Evolutionary conservation across 164 flowering plant species (phyloP).

Genomic region (Hamamelis virginiana): DNA sequence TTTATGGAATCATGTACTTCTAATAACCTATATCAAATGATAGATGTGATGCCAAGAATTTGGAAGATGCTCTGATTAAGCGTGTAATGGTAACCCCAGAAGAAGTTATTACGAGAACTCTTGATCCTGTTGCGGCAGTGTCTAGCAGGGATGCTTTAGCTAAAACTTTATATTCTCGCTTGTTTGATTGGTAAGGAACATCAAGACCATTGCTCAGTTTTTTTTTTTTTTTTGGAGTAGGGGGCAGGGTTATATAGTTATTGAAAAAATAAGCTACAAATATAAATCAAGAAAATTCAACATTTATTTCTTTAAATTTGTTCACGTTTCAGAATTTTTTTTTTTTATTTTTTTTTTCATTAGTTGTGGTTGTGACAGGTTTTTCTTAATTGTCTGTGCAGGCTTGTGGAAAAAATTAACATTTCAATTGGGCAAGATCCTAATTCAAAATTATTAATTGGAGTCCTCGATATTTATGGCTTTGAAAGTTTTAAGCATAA

Average conservation of each 20-base stretch:
- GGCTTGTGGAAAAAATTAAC: slow-evolving; percentile 96
- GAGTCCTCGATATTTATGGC: slow-evolving; percentile 99
- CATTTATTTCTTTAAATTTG: too few relatives aligned
- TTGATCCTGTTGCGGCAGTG: slow-evolving; percentile 86
- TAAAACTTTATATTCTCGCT: slow-evolving; percentile 88
- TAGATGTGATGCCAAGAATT: slow-evolving; percentile 85
- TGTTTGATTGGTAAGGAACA: slow-evolving; percentile 83
- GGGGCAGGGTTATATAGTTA: not conserved
- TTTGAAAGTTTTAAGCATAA: slow-evolving; percentile 96
- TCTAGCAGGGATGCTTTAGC: slow-evolving; percentile 95
- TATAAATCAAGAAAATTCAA: too few relatives aligned
- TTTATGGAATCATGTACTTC: not conserved
- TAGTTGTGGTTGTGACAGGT: slow-evolving; percentile 3
- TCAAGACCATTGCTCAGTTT: not conserved
- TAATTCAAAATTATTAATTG: slow-evolving; percentile 80
- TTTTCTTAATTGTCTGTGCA: slow-evolving; percentile 25
- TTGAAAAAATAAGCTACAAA: too few relatives aligned
- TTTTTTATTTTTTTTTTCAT: too few relatives aligned
- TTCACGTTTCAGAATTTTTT: too few relatives aligned
- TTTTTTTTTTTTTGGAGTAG: not conserved
- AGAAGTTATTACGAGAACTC: slow-evolving; percentile 90
- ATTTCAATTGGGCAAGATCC: slow-evolving; percentile 97
- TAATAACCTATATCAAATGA: slow-evolving; percentile 1
- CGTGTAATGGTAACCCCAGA: slow-evolving; percentile 99
- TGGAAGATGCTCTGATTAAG: slow-evolving; percentile 89